Percentiles rank a stretch among this genome's conserved stretches.
These are phyloP conservation scores for Colletotrichum sublineola DNA, from an alignment of 2,329 filamentous ascomycete species.

Conservation along the genomic window DNA sequence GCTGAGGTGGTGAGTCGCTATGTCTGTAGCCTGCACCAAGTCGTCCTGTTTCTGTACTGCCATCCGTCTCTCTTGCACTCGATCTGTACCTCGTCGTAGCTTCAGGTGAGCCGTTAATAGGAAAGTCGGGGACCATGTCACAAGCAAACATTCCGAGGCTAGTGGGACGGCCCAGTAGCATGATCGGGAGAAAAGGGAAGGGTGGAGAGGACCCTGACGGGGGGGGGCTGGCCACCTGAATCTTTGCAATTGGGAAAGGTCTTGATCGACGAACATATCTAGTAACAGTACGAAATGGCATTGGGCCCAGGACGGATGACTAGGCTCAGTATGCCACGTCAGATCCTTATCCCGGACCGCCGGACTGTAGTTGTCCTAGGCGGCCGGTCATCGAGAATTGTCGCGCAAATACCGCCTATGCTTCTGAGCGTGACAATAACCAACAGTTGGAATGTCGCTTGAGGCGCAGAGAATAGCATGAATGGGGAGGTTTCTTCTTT, in stretches of 20 bases:
- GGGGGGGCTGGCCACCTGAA: constrained; percentile 6
- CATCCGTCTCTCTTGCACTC: not conserved
- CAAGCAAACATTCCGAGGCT: not conserved
- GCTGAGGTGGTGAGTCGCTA: not conserved
- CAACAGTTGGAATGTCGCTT: not conserved
- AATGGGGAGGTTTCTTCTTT: not conserved
- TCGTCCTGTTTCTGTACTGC: not conserved
- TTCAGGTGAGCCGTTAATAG: not conserved
- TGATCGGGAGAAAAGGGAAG: constrained; percentile 7
- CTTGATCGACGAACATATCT: not conserved
- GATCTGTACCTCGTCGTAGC: not conserved
- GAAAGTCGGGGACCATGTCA: not conserved
- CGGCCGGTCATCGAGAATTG: not conserved
- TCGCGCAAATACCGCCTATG: not conserved
- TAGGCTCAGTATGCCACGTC: constrained; percentile 23
- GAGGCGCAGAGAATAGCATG: not conserved
- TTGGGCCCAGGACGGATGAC: not conserved
- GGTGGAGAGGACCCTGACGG: constrained; percentile 4
- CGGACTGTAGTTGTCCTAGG: not conserved
- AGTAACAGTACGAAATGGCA: not conserved
- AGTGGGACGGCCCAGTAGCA: constrained; percentile 19
- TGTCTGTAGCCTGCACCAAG: not conserved
- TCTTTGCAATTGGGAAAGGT: constrained; percentile 10
- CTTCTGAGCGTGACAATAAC: not conserved
- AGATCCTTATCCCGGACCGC: constrained; percentile 3